Evolutionary conservation across 768 basidiomycete genomes (phyloP).

Genomic region (Kwoniella shandongensis): DNA sequence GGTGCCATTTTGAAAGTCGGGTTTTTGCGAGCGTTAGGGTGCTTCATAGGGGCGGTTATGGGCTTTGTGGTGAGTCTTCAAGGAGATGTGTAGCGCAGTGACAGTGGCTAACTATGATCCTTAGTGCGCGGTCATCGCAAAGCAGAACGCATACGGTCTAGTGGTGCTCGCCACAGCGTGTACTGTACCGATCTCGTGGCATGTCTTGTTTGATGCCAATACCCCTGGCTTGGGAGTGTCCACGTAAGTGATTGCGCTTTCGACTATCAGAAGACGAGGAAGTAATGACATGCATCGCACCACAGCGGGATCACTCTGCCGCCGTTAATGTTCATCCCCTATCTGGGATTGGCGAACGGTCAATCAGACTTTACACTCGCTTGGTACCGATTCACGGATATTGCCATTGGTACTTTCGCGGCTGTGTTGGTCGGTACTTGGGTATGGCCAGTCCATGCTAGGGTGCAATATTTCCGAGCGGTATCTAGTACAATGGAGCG

Average conservation of each 20-base stretch:
- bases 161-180: constrained; percentile 44
- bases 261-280: neutral
- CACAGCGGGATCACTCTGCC: constrained; percentile 52
- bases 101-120: neutral
- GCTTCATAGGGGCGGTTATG: constrained; percentile 47
- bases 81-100: neutral
- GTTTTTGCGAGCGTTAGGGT: constrained; percentile 48
- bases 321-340: constrained; percentile 51
- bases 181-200: constrained; percentile 46
- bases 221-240: constrained; percentile 35
- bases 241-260: constrained; percentile 18
- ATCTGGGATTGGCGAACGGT: constrained; percentile 35
- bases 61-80: constrained; percentile 45
- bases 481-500: constrained; percentile 42
- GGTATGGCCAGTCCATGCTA: constrained; percentile 51
- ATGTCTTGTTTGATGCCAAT: constrained; percentile 46
- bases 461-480: constrained; percentile 45
- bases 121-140: constrained; percentile 47
- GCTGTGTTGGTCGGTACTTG: constrained; percentile 50
- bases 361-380: constrained; percentile 41
- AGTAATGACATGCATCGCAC: neutral
- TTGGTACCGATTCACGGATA: constrained; percentile 45
- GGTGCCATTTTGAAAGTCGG: constrained; percentile 52
- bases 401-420: constrained; percentile 50
- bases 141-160: constrained; percentile 48